Evolutionary conservation across 305 asterid genomes (phyloP), one percentile per base, ranked within the genome.

Genomic region (Andrographis paniculata): DNA sequence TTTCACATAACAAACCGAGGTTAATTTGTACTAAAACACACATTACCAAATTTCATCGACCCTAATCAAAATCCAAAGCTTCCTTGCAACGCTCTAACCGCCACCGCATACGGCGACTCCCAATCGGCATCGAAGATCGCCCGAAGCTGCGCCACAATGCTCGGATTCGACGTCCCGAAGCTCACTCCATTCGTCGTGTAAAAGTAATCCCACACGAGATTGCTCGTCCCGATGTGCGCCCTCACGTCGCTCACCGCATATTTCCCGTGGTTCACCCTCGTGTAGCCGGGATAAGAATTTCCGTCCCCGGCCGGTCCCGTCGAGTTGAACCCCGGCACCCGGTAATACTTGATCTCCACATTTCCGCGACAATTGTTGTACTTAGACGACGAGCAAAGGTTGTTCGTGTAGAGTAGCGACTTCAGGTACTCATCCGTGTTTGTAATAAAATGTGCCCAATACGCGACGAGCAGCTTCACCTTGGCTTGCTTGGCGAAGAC

Each of bases 201-300:
- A 59, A 87, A 87, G 74, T 83, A 87, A 59, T 87, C 96, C 95
- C 95, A 80, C 9, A 84, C 47, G 17, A 87, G 76, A 66, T 87
- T 87, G 39, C 93, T 87, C 42, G 96, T 87, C 57, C 95, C 79
- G 17, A 87, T 72, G 50, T 83, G 94, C 31, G 91, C 93, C 48
- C 91, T 73, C 39, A 68, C 67, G 43, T 83, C 79, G 42, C 91
- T 87, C 23, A 80, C 96, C 17, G 86, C 87, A 43, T 87, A 87
- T 68, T 87, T 87, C 41, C 93, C 94, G 45, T 84, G 95, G 75
- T 87, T 87, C 50, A 83, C 95, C 47, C 96, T 72, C 0, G 96
- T 83, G 53, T 46, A 87, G 41, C 74, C 95, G 0, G 96, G 93
- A 60, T 80, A 83, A 4, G 61, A 14, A 60, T 83, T 83, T 30